Conservation (phyloP, 148 eudicot genomes). For the Spergularia marina region DNA sequence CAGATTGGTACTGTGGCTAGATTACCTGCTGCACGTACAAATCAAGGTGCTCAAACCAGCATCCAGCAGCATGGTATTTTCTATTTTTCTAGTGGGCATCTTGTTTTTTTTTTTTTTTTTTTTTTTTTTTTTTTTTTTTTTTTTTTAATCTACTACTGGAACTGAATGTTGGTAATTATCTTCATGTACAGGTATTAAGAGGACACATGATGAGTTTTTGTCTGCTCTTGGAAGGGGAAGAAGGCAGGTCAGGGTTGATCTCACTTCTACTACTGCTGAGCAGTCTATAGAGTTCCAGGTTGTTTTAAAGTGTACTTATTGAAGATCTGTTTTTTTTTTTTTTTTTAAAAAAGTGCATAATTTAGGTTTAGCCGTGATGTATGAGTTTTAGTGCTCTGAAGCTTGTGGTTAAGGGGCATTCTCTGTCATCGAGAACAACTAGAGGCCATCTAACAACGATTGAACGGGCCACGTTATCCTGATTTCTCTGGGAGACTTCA, state of each 20-base stretch:
- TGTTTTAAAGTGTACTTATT: background rate
- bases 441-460: too few relatives aligned
- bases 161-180: constrained; percentile 1
- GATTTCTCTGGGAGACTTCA: background rate
- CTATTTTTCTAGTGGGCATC: background rate
- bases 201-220: constrained; percentile 34
- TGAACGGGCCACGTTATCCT: background rate
- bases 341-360: background rate
- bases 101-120: too few relatives aligned
- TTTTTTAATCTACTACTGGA: background rate
- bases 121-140: too few relatives aligned
- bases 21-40: constrained; percentile 14
- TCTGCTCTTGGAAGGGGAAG: constrained; percentile 38
- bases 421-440: background rate
- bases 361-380: background rate
- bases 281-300: constrained; percentile 31
- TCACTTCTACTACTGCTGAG: constrained; percentile 10
- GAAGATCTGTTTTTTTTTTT: background rate
- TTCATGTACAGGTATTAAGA: constrained; percentile 37
- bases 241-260: constrained; percentile 19
- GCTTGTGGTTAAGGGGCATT: background rate
- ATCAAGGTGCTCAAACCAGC: constrained; percentile 17
- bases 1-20: constrained; percentile 18
- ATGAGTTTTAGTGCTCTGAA: background rate
- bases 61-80: constrained; percentile 26